Evolutionary conservation across 345 rosid genomes (phyloP).

Genomic region (Boechera divaricarpa): DNA sequence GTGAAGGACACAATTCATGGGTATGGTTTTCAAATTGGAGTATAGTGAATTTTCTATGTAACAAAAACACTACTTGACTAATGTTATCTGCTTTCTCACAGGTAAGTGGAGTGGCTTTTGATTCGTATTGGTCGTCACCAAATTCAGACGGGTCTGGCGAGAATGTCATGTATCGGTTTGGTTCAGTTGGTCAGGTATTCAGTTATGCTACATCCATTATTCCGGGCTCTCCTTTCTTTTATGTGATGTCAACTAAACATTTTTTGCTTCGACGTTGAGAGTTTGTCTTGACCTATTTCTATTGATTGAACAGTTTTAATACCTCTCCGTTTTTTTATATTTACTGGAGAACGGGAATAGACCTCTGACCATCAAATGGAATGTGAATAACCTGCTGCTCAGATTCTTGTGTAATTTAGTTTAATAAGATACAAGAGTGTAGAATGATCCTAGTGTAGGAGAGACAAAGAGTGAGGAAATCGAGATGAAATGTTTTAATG

Average conservation of each 20-base stretch:
- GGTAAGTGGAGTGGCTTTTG: conserved; percentile 99
- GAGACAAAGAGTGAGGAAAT: neutral
- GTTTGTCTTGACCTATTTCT: neutral
- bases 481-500: neutral
- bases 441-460: neutral
- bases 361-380: too few species aligned
- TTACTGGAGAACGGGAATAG: too few species aligned
- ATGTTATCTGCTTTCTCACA: conserved; percentile 52
- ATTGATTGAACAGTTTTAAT: neutral
- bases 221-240: conserved; percentile 3
- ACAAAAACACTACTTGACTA: conserved; percentile 29
- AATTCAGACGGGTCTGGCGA: conserved; percentile 83
- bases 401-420: neutral
- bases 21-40: conserved; percentile 51
- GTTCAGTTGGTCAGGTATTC: conserved; percentile 99
- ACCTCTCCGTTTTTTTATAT: neutral
- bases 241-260: neutral
- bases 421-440: neutral
- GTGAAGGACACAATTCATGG: conserved; percentile 99
- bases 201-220: neutral
- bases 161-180: conserved; percentile 89
- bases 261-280: conserved; percentile 22
- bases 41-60: conserved; percentile 12
- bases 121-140: conserved; percentile 94
- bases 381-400: too few species aligned